Conservation (phyloP, 345 rosid genomes). For the Camelina sativa region DNA sequence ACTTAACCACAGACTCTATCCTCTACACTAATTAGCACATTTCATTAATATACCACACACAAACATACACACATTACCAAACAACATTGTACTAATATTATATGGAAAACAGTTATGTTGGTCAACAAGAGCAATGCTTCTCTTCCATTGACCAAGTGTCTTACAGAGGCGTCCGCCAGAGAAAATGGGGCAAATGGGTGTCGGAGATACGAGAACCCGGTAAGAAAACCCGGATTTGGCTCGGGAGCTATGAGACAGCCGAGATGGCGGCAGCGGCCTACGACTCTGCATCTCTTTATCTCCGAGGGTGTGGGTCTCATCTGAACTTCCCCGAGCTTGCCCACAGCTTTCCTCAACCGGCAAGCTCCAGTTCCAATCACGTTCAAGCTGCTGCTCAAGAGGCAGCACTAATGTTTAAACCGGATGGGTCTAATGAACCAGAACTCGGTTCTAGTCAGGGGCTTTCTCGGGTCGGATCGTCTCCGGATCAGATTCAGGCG, state of each 20-base stretch:
- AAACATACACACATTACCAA: constrained; percentile 4
- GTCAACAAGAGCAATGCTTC: constrained; percentile 29
- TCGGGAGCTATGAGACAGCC: constrained; percentile 82
- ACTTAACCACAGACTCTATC: neutral
- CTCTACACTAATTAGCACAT: neutral
- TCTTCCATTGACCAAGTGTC: constrained; percentile 33
- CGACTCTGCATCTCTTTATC: constrained; percentile 73
- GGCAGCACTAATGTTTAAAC: constrained; percentile 48
- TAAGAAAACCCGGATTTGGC: constrained; percentile 79
- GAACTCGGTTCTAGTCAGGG: constrained; percentile 29
- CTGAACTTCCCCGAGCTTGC: constrained; percentile 75
- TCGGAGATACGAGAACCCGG: constrained; percentile 91
- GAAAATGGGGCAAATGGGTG: constrained; percentile 99
- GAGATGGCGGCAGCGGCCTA: constrained; percentile 96
- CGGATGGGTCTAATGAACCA: constrained; percentile 23
- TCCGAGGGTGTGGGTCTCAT: constrained; percentile 61
- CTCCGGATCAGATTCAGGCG: constrained; percentile 76
- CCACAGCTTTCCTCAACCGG: constrained; percentile 54
- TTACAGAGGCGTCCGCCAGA: constrained; percentile 72
- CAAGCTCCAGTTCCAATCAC: constrained; percentile 53
- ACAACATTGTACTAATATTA: neutral
- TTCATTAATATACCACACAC: neutral
- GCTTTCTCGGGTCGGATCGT: constrained; percentile 60
- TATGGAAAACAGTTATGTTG: constrained; percentile 33
- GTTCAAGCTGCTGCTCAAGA: constrained; percentile 76